Evolutionary conservation across 2,329 filamentous ascomycete genomes (phyloP).

Genomic region (Cladosporium austrohemisphaericum): DNA sequence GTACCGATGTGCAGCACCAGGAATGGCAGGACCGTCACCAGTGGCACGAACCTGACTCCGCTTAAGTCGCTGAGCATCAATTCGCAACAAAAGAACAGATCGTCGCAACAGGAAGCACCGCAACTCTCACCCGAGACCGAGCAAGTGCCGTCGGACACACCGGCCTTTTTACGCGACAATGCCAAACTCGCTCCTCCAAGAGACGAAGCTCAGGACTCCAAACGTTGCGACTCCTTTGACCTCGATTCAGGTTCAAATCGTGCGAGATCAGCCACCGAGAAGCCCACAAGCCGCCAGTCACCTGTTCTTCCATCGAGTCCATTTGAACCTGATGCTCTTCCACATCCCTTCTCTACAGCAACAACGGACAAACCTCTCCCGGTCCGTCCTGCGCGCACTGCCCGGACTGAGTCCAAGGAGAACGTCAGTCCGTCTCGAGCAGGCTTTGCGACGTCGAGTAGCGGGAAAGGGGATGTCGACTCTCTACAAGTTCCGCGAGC

Average conservation of each 20-base stretch:
- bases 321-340: conserved; percentile 5
- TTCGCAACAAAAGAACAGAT: conserved; percentile 20
- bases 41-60: conserved; percentile 25
- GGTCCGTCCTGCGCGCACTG: neutral
- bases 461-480: neutral
- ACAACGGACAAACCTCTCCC: neutral
- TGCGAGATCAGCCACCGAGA: neutral
- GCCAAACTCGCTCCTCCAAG: conserved; percentile 16
- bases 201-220: conserved; percentile 20
- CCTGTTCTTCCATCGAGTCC: conserved; percentile 11
- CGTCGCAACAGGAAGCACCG: neutral
- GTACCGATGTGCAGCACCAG: conserved; percentile 12
- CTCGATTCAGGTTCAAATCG: neutral
- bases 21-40: conserved; percentile 23
- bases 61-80: conserved; percentile 30
- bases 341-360: neutral
- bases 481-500: neutral
- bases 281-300: neutral
- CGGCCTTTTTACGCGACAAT: conserved; percentile 4
- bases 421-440: conserved; percentile 11
- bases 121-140: neutral
- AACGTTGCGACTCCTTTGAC: conserved; percentile 4
- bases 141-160: conserved; percentile 15
- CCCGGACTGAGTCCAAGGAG: conserved; percentile 3
- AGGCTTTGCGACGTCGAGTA: neutral